Conservation (phyloP, 2,329 filamentous ascomycete species). For the Scedosporium aurantiacum region DNA sequence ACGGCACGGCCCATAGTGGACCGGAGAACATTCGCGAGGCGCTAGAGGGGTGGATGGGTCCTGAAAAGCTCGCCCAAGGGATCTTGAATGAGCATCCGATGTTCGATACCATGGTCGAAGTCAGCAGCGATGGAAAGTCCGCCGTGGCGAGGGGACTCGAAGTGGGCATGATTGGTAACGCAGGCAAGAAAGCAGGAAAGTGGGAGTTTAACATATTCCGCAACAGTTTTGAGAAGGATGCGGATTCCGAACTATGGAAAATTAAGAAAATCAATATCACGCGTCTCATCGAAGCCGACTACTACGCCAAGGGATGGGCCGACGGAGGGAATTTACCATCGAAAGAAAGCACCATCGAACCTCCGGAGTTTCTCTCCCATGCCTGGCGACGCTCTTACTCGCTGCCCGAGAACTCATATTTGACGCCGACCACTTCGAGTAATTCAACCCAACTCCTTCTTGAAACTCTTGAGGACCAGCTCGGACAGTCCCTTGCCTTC, state of each 20-base stretch:
- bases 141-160: not conserved
- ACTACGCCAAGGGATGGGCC: not conserved
- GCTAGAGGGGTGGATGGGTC: conserved; percentile 5
- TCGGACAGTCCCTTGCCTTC: not conserved
- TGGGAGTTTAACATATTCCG: conserved; percentile 4
- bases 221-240: conserved; percentile 1
- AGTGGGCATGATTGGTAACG: not conserved
- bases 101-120: conserved; percentile 1
- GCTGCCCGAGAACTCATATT: not conserved
- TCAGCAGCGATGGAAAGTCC: not conserved
- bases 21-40: not conserved
- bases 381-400: not conserved
- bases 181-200: not conserved
- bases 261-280: not conserved
- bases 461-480: not conserved
- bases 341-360: not conserved
- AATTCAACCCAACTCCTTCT: not conserved
- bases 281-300: not conserved
- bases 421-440: not conserved
- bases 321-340: not conserved
- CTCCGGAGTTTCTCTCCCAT: not conserved
- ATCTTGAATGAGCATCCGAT: conserved; percentile 3
- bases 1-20: not conserved
- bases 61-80: not conserved
- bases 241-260: not conserved